Conservation (phyloP, 257 asterid species). For the Eustoma russellianum region DNA sequence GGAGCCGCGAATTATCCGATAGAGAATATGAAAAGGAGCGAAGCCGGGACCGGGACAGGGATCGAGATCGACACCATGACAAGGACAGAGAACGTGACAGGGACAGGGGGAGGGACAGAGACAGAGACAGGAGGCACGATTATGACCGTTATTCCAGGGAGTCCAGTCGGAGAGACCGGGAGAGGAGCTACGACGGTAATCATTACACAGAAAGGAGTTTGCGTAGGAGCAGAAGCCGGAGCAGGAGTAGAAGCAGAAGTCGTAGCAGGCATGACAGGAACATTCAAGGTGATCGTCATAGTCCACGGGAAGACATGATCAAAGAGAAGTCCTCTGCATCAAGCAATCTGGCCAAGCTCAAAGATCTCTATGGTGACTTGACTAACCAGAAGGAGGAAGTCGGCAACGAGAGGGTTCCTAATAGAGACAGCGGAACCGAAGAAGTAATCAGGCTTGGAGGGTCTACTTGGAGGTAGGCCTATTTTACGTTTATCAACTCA, state of each 20-base stretch:
- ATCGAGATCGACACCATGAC: slow-evolving; percentile 10
- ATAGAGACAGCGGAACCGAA: slow-evolving; percentile 54
- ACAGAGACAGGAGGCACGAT: slow-evolving; percentile 27
- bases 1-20: slow-evolving; percentile 64
- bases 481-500: not conserved
- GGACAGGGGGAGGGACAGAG: slow-evolving; percentile 22
- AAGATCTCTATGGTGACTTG: slow-evolving; percentile 74
- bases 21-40: slow-evolving; percentile 45
- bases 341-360: slow-evolving; percentile 89
- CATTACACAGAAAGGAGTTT: slow-evolving; percentile 34
- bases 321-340: slow-evolving; percentile 50
- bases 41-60: slow-evolving; percentile 29
- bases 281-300: slow-evolving; percentile 29
- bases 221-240: slow-evolving; percentile 54
- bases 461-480: slow-evolving; percentile 68
- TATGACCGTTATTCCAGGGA: slow-evolving; percentile 46
- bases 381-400: slow-evolving; percentile 49
- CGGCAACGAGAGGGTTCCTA: slow-evolving; percentile 30
- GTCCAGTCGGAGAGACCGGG: slow-evolving; percentile 51
- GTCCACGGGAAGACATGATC: slow-evolving; percentile 37
- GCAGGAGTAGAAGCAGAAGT: slow-evolving; percentile 49
- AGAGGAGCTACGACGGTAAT: slow-evolving; percentile 38
- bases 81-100: slow-evolving; percentile 24
- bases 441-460: slow-evolving; percentile 96
- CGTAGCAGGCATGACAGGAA: slow-evolving; percentile 34